Percentiles rank a stretch among this genome's conserved stretches.
phyloP scores from a whole-genome alignment of 345 rosid genomes.

The Populus pruinosa region DNA sequence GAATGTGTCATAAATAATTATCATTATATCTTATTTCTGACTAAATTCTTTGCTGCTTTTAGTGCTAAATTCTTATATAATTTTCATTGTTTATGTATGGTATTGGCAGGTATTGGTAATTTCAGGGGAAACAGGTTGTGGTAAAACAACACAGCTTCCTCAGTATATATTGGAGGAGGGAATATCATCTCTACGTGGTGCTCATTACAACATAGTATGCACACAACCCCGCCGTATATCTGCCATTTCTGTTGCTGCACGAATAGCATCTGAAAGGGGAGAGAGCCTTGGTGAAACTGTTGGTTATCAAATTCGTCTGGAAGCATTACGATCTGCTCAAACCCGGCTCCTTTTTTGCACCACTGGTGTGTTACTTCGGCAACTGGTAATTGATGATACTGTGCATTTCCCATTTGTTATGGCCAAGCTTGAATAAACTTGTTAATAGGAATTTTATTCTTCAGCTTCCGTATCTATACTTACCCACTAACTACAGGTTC shows the following conservation, averaged over 20 bases:
- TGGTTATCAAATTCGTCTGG: conserved; percentile 95
- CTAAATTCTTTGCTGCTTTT: background rate
- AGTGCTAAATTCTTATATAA: conserved; percentile 1
- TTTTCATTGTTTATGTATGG: conserved; percentile 6
- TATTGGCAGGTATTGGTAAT: conserved; percentile 68
- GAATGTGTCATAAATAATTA: background rate
- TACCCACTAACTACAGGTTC: conserved; percentile 55
- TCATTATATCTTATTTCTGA: background rate
- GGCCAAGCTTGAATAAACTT: background rate
- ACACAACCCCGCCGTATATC: conserved; percentile 97
- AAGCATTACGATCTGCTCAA: conserved; percentile 68
- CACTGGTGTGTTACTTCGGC: conserved; percentile 86
- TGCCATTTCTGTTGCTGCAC: conserved; percentile 91
- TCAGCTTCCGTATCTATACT: conserved; percentile 9
- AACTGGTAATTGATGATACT: conserved; percentile 53
- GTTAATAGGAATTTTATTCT: background rate
- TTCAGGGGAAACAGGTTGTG: conserved; percentile 98
- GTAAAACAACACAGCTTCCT: conserved; percentile 97
- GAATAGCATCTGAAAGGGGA: conserved; percentile 90
- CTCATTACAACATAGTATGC: conserved; percentile 81
- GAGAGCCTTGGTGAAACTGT: conserved; percentile 83
- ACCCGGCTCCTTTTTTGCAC: conserved; percentile 92
- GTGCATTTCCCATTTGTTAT: conserved; percentile 1
- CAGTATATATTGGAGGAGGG: conserved; percentile 89
- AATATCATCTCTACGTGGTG: conserved; percentile 71